Evolutionary conservation across 441 rosid species (phyloP), one percentile per base, ranked within the genome.

Genomic region (Arabidopsis lyrata): DNA sequence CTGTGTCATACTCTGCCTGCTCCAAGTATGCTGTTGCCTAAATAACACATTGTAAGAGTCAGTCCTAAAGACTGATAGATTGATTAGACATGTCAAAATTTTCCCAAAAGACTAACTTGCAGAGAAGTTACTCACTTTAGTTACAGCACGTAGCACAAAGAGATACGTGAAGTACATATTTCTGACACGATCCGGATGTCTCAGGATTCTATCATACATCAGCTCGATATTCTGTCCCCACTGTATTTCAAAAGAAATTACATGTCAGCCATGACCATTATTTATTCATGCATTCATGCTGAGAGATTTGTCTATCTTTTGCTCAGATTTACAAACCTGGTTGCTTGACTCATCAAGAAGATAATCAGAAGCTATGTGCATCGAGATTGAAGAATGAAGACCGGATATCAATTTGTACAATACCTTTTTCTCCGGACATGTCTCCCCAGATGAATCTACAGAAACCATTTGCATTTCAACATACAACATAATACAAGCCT

Each of bases 341-440:
- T 84, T 88, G 57, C 82, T 78, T 42, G 91, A 75, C 78, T 93
- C 93, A 66, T 92, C 95, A 77, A 92, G 93, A 58, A 92, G 88
- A 80, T 88, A 92, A 52, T 89, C 93, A 66, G 87, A 83, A 54
- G 95, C 97, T 77, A 90, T 89, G 77, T 93, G 98, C 79, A 87
- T 81, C 1, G 98, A 93, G 52, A 91, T 91, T 27, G 98, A 91
- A 67, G 98, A 87, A 75, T 93, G 98, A 76, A 93, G 98, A 48
- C 98, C 98, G 13, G 98, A 93, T 76, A 91, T 93, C 85, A 91
- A 60, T 83, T 93, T 91, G 83, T 91, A 93, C 69, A 93, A 79
- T 63, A 91, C 81, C 24, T 82, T 89, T 73, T 91, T 92, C 81
- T 93, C 97, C 58, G 88, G 96, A 78, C 97, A 91, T 70, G 77